Percentiles rank a stretch among this genome's conserved stretches.
Conservation (phyloP, 331 rosid species). For the Phaseolus coccineus region DNA sequence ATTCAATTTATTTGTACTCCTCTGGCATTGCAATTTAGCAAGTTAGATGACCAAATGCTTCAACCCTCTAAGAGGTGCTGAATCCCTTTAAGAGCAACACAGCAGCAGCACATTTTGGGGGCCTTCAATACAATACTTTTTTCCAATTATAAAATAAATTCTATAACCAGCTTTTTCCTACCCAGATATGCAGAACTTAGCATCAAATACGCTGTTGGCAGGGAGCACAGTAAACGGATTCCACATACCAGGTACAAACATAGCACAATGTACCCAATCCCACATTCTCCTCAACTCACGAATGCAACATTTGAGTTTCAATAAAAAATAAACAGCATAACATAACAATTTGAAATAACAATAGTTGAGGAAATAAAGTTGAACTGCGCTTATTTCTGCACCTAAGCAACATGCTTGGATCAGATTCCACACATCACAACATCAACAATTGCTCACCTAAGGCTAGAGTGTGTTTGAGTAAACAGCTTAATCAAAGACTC, state of each 20-base stretch:
- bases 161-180: background rate
- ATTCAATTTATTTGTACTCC: background rate
- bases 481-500: too few species aligned
- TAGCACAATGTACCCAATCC: background rate
- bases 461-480: too few species aligned
- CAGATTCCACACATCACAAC: too few species aligned
- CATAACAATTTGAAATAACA: background rate
- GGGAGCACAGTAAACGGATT: background rate
- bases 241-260: background rate
- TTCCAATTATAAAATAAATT: background rate
- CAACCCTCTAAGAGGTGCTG: constrained; percentile 5
- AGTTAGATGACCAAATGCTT: background rate
- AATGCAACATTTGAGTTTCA: background rate
- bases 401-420: too few species aligned
- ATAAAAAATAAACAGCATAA: background rate
- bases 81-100: background rate
- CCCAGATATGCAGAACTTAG: background rate
- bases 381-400: too few species aligned
- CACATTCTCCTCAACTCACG: constrained; percentile 15
- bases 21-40: constrained; percentile 7
- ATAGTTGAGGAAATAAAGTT: too few species aligned
- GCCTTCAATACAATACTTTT: constrained; percentile 3
- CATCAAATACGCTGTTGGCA: too few species aligned
- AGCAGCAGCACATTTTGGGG: background rate
- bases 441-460: too few species aligned